phyloP scores from a whole-genome alignment of 1,139 yeast genomes.

The Suhomyces wounanorum region DNA sequence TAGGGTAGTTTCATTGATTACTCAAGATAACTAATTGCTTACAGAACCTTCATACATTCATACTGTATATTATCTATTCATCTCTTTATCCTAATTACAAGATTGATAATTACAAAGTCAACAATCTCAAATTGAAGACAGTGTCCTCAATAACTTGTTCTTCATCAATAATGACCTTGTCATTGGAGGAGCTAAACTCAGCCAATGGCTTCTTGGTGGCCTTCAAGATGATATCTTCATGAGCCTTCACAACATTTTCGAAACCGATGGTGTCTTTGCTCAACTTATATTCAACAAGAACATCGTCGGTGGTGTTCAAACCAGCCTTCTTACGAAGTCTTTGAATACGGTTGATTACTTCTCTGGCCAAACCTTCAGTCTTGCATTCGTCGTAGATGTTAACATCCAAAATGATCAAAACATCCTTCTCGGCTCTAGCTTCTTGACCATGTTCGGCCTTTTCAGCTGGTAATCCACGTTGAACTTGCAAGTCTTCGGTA shows the following conservation, averaged over 20 bases:
- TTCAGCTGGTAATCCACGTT: conserved; percentile 76
- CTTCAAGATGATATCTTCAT: conserved; percentile 71
- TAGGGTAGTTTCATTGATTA: too few species aligned
- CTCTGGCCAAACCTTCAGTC: conserved; percentile 95
- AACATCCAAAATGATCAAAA: conserved; percentile 84
- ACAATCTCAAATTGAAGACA: conserved; percentile 74
- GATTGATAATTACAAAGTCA: conserved; percentile 47
- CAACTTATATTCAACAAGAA: conserved; percentile 77
- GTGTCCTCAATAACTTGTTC: conserved; percentile 90
- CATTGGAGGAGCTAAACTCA: conserved; percentile 36
- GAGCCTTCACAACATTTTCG: conserved; percentile 60
- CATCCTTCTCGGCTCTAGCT: conserved; percentile 85
- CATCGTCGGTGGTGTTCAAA: conserved; percentile 92
- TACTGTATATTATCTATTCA: not conserved
- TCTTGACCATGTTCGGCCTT: conserved; percentile 71
- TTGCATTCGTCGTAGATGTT: conserved; percentile 84
- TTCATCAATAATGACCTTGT: conserved; percentile 71
- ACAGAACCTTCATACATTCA: not conserved
- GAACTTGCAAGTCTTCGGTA: conserved; percentile 84
- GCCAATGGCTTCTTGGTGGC: conserved; percentile 68
- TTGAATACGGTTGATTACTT: conserved; percentile 94
- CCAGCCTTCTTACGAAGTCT: conserved; percentile 97
- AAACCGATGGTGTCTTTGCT: conserved; percentile 72
- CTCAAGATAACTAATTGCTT: too few species aligned
- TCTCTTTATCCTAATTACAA: conserved; percentile 1